Conservation (phyloP, 768 basidiomycete genomes). For the Amanita subjunquillea region DNA sequence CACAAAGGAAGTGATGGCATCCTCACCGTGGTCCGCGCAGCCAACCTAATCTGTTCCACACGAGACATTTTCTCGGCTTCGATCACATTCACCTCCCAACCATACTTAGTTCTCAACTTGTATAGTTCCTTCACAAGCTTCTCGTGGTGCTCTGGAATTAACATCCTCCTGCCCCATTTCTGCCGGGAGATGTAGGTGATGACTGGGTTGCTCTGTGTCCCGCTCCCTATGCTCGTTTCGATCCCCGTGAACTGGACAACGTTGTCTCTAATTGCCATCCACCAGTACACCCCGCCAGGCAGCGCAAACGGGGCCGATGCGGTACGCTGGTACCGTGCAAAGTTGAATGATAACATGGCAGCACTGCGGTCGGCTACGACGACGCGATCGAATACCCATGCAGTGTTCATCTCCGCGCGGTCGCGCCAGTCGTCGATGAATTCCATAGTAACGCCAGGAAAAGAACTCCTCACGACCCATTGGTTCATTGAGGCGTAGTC, state of each 20-base stretch:
- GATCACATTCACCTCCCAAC: conserved; percentile 84
- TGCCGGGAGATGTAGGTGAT: conserved; percentile 92
- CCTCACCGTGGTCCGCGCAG: conserved; percentile 67
- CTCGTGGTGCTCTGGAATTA: conserved; percentile 69
- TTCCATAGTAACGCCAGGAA: conserved; percentile 75
- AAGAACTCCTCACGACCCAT: conserved; percentile 68
- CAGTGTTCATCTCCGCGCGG: conserved; percentile 54
- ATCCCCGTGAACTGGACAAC: conserved; percentile 65
- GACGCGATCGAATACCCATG: conserved; percentile 81
- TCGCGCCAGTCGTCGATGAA: conserved; percentile 81
- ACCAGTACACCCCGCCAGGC: conserved; percentile 75
- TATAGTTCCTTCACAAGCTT: conserved; percentile 65
- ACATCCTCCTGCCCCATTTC: conserved; percentile 78
- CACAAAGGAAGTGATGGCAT: background rate
- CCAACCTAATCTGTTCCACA: conserved; percentile 69
- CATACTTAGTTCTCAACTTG: conserved; percentile 57
- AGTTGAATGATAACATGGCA: conserved; percentile 64
- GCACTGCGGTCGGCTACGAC: conserved; percentile 82
- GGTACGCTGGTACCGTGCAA: conserved; percentile 60
- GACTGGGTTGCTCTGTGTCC: conserved; percentile 50
- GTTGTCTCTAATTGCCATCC: conserved; percentile 66
- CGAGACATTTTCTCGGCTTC: conserved; percentile 74
- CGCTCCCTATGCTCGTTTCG: conserved; percentile 29
- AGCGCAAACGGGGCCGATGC: conserved; percentile 69
- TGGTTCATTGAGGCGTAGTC: conserved; percentile 91